Evolutionary conservation across 2,329 filamentous ascomycete species (phyloP).

Genomic region (Penicillium psychrosexuale): DNA sequence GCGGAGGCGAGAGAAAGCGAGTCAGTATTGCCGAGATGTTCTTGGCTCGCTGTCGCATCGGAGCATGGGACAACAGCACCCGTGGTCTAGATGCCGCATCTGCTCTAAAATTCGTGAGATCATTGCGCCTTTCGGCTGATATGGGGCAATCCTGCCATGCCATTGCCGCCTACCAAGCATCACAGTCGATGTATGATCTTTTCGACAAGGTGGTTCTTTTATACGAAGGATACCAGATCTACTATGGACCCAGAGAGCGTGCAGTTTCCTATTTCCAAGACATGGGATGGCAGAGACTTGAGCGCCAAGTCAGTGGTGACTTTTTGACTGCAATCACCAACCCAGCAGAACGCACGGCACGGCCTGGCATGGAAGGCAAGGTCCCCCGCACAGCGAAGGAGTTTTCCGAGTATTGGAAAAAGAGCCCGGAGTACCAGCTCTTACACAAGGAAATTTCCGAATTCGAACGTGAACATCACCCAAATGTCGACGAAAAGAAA

Average conservation of each 20-base stretch:
- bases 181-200: slow-evolving; percentile 43
- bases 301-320: slow-evolving; percentile 63
- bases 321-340: slow-evolving; percentile 67
- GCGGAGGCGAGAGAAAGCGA: slow-evolving; percentile 57
- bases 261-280: slow-evolving; percentile 65
- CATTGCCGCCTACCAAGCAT: slow-evolving; percentile 53
- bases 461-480: slow-evolving; percentile 36
- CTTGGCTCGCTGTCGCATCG: slow-evolving; percentile 41
- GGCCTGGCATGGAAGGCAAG: slow-evolving; percentile 56
- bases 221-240: slow-evolving; percentile 72
- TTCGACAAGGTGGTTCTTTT: slow-evolving; percentile 70
- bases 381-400: slow-evolving; percentile 66
- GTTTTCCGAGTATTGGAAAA: slow-evolving; percentile 56
- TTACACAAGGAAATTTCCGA: slow-evolving; percentile 39
- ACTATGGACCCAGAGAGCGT: slow-evolving; percentile 59
- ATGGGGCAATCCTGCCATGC: slow-evolving; percentile 45
- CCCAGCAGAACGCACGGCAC: slow-evolving; percentile 54
- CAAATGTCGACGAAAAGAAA: slow-evolving; percentile 29
- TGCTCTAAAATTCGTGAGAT: slow-evolving; percentile 52
- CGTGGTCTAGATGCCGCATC: slow-evolving; percentile 50
- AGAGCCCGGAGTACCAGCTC: slow-evolving; percentile 45
- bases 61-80: slow-evolving; percentile 45
- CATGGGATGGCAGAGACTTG: slow-evolving; percentile 64
- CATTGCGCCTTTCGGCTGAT: slow-evolving; percentile 47
- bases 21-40: slow-evolving; percentile 55